phyloP scores from a whole-genome alignment of 441 rosid species.

The Melastoma candidum region DNA sequence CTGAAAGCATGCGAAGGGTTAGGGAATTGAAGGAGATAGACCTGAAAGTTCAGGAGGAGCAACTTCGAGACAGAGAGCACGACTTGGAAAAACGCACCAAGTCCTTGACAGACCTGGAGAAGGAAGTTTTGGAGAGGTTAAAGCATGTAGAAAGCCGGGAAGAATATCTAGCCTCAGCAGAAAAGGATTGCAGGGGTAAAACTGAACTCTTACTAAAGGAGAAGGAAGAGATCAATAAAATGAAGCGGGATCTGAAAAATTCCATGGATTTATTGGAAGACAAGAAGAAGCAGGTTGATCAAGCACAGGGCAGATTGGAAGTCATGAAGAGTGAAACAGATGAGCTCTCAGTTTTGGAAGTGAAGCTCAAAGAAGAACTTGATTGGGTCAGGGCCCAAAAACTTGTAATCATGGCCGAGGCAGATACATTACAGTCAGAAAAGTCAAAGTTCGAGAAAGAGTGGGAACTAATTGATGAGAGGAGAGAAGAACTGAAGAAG shows the following conservation, averaged over 20 bases:
- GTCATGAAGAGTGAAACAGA: constrained; percentile 61
- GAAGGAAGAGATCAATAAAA: constrained; percentile 41
- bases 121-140: constrained; percentile 48
- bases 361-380: constrained; percentile 87
- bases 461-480: constrained; percentile 95
- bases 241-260: constrained; percentile 51
- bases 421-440: constrained; percentile 62
- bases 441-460: constrained; percentile 85
- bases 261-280: constrained; percentile 57
- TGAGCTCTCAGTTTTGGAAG: constrained; percentile 57
- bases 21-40: constrained; percentile 91
- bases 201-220: constrained; percentile 39
- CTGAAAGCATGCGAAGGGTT: constrained; percentile 73
- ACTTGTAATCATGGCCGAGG: constrained; percentile 66
- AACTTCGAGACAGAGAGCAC: constrained; percentile 60
- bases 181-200: constrained; percentile 39
- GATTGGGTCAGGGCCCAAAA: constrained; percentile 70
- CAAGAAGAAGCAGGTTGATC: constrained; percentile 49
- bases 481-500: constrained; percentile 60
- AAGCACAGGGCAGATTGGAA: constrained; percentile 57
- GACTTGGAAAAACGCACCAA: constrained; percentile 60
- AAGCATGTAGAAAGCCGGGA: constrained; percentile 51
- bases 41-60: constrained; percentile 54
- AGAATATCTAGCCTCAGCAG: constrained; percentile 31
- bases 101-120: constrained; percentile 56